phyloP scores from a whole-genome alignment of 768 basidiomycete species.

The Fomitopsis serialis region DNA sequence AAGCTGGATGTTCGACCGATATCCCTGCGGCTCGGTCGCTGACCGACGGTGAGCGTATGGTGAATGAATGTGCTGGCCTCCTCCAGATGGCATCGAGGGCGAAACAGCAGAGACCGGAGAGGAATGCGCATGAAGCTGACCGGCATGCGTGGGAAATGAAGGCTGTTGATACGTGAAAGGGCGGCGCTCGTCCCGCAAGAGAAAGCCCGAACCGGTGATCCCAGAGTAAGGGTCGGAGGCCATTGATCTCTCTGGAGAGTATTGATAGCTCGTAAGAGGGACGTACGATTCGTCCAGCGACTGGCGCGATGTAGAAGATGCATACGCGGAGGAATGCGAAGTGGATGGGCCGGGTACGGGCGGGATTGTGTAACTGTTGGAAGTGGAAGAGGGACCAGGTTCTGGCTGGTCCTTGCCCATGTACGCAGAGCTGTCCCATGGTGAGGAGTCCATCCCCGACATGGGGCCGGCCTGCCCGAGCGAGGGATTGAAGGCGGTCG shows the following conservation, averaged over 20 bases:
- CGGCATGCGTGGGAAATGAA: constrained; percentile 30
- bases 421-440: constrained; percentile 18
- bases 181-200: constrained; percentile 42
- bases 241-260: constrained; percentile 45
- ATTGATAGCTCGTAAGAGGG: constrained; percentile 36
- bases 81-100: constrained; percentile 33
- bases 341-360: constrained; percentile 34
- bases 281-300: constrained; percentile 5
- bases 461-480: constrained; percentile 8
- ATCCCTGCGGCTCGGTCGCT: constrained; percentile 51
- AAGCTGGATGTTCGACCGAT: constrained; percentile 25
- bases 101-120: constrained; percentile 7
- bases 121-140: constrained; percentile 10
- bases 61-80: constrained; percentile 28
- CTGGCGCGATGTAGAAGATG: constrained; percentile 1
- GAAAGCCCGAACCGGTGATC: constrained; percentile 1
- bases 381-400: constrained; percentile 27
- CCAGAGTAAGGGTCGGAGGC: constrained; percentile 17
- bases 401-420: constrained; percentile 13
- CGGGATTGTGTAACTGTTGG: constrained; percentile 24
- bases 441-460: constrained; percentile 9
- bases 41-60: constrained; percentile 54
- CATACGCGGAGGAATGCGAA: constrained; percentile 5
- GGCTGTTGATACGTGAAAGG: constrained; percentile 49
- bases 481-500: constrained; percentile 36